Percentiles rank a stretch among this genome's conserved stretches.
phyloP scores from a whole-genome alignment of 1,139 yeast species.

The Yamadazyma buinensis region DNA sequence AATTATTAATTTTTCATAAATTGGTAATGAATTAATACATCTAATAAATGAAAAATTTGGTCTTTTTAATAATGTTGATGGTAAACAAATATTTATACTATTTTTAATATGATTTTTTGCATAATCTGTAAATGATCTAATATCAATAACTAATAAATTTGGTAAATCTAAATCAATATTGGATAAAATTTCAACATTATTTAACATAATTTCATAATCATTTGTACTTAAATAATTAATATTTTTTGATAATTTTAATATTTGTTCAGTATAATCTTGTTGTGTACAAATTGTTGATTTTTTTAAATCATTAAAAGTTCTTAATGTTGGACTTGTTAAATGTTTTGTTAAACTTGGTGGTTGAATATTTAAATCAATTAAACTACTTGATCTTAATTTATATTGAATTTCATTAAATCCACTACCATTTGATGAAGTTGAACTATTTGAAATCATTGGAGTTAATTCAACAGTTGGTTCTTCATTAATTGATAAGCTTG shows the following conservation, averaged over 20 bases:
- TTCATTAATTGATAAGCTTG: constrained; percentile 15
- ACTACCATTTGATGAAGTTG: background rate
- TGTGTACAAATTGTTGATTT: background rate
- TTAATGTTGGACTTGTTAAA: constrained; percentile 12
- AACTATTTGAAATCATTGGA: background rate
- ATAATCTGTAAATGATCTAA: constrained; percentile 67
- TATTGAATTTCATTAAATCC: background rate
- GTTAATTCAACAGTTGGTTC: constrained; percentile 8
- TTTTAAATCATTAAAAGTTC: constrained; percentile 9
- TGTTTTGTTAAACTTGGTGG: constrained; percentile 10
- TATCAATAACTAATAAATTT: constrained; percentile 52
- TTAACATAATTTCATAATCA: constrained; percentile 6
- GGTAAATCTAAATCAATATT: constrained; percentile 10
- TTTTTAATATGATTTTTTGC: constrained; percentile 46
- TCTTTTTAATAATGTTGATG: constrained; percentile 73
- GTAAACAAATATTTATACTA: constrained; percentile 69
- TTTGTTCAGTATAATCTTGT: constrained; percentile 10
- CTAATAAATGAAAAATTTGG: constrained; percentile 55
- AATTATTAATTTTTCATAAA: constrained; percentile 33
- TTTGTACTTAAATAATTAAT: constrained; percentile 4
- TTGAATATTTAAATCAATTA: constrained; percentile 13
- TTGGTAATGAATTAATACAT: constrained; percentile 56
- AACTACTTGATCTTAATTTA: constrained; percentile 9
- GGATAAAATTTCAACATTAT: constrained; percentile 4
- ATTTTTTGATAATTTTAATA: constrained; percentile 7